A percentile compares a stretch with the other conserved stretches of the same genome.
phyloP scores from a whole-genome alignment of 768 basidiomycete species.

The Suillus americanus region DNA sequence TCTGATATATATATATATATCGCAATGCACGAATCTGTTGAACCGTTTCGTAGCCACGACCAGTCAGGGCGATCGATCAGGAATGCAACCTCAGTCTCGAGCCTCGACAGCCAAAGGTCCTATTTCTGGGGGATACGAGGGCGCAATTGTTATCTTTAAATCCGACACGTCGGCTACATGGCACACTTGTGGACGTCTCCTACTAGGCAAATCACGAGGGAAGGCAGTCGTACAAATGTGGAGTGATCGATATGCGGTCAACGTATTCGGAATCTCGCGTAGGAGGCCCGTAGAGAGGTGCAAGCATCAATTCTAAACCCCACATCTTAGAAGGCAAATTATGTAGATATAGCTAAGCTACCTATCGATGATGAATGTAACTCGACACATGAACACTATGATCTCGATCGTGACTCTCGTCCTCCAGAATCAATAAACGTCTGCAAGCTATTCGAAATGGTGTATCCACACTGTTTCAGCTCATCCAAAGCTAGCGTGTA shows the following conservation, averaged over 20 bases:
- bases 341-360: not conserved
- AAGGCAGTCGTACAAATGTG: not conserved
- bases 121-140: constrained; percentile 1
- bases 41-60: constrained; percentile 8
- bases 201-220: no score
- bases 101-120: not conserved
- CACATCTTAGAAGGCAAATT: not conserved
- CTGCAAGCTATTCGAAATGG: constrained; percentile 30
- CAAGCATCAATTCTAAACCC: not conserved
- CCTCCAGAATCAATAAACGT: constrained; percentile 34
- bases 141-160: not conserved
- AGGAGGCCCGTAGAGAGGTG: not conserved
- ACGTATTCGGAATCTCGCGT: not conserved
- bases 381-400: not conserved
- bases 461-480: constrained; percentile 63
- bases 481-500: constrained; percentile 68
- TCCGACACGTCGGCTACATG: not conserved
- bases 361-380: not conserved
- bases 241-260: not conserved
- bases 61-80: not conserved
- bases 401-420: not conserved
- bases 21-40: constrained; percentile 30
- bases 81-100: no score
- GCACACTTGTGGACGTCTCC: not conserved
- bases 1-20: constrained; percentile 31